phyloP scores from a whole-genome alignment of 352 stramenopile species.

The Pseudoperonospora humuli region DNA sequence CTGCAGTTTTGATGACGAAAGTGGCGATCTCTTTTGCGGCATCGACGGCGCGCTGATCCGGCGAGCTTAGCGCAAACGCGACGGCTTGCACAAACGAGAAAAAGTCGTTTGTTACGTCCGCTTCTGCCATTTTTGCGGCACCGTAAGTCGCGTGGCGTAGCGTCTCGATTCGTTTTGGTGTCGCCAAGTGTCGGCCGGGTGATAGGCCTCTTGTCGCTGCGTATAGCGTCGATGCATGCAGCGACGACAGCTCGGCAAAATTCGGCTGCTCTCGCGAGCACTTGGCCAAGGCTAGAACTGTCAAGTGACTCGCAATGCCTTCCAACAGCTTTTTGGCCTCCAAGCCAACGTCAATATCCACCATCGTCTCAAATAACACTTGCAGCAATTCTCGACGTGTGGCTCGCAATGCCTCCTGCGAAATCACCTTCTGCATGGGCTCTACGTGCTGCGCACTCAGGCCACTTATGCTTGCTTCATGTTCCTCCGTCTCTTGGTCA shows the following conservation, averaged over 20 bases:
- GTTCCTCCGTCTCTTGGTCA: slow-evolving; percentile 12
- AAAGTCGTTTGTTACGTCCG: slow-evolving; percentile 48
- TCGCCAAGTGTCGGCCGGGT: slow-evolving; percentile 67
- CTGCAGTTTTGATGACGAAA: slow-evolving; percentile 45
- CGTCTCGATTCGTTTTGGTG: slow-evolving; percentile 70
- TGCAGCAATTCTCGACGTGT: slow-evolving; percentile 48
- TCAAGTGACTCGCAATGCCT: slow-evolving; percentile 49
- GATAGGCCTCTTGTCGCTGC: slow-evolving; percentile 72
- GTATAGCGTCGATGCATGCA: slow-evolving; percentile 68
- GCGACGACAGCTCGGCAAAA: slow-evolving; percentile 58
- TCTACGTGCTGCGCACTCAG: slow-evolving; percentile 15
- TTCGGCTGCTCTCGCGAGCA: slow-evolving; percentile 53
- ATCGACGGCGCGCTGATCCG: slow-evolving; percentile 51
- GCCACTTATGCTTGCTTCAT: slow-evolving; percentile 6
- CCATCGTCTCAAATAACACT: slow-evolving; percentile 62
- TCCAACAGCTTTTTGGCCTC: slow-evolving; percentile 54
- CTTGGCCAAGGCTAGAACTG: slow-evolving; percentile 32
- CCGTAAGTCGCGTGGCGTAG: slow-evolving; percentile 70
- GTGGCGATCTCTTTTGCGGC: slow-evolving; percentile 39
- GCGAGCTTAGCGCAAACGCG: slow-evolving; percentile 54
- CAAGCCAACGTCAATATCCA: slow-evolving; percentile 63
- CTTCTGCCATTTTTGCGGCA: slow-evolving; percentile 43
- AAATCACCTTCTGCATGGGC: slow-evolving; percentile 39
- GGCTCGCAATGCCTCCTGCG: slow-evolving; percentile 39
- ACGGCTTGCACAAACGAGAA: slow-evolving; percentile 58